These are phyloP conservation scores for Beauveria sp. DNA, from an alignment of 2,329 filamentous ascomycete species.

Conservation along the genomic window DNA sequence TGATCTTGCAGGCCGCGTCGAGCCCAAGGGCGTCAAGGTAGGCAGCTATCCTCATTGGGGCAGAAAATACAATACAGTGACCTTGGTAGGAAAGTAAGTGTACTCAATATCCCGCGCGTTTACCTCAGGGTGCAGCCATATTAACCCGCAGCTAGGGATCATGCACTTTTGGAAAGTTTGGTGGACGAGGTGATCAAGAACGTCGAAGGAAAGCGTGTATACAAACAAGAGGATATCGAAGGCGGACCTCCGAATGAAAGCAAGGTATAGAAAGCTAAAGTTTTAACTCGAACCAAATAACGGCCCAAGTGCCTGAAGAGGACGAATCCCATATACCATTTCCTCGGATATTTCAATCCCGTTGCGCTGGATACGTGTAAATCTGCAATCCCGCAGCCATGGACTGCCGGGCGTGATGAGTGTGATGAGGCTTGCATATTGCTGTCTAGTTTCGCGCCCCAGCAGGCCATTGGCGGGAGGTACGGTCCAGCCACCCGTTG, in stretches of 20 bases:
- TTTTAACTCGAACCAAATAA: background rate
- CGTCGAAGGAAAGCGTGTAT: conserved; percentile 64
- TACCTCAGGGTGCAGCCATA: background rate
- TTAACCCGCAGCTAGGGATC: conserved; percentile 45
- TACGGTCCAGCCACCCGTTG: background rate
- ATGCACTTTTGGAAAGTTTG: conserved; percentile 69
- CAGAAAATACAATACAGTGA: conserved; percentile 81
- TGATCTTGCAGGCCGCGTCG: conserved; percentile 65
- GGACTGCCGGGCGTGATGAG: background rate
- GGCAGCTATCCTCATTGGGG: conserved; percentile 94
- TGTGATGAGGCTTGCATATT: conserved; percentile 2
- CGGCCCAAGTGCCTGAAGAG: background rate
- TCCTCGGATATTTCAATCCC: background rate
- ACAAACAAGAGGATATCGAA: conserved; percentile 62
- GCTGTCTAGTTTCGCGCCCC: background rate
- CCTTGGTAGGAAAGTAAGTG: conserved; percentile 60
- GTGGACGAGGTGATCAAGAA: conserved; percentile 70
- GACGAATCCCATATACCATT: background rate
- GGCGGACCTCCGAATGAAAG: conserved; percentile 18
- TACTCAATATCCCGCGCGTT: background rate
- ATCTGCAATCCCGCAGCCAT: background rate
- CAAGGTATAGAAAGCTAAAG: conserved; percentile 4
- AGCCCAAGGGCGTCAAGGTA: conserved; percentile 75
- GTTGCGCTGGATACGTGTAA: background rate
- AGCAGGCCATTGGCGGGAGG: background rate